phyloP scores from a whole-genome alignment of 139 green algal genomes.

The Chlamydomonas sp. region DNA sequence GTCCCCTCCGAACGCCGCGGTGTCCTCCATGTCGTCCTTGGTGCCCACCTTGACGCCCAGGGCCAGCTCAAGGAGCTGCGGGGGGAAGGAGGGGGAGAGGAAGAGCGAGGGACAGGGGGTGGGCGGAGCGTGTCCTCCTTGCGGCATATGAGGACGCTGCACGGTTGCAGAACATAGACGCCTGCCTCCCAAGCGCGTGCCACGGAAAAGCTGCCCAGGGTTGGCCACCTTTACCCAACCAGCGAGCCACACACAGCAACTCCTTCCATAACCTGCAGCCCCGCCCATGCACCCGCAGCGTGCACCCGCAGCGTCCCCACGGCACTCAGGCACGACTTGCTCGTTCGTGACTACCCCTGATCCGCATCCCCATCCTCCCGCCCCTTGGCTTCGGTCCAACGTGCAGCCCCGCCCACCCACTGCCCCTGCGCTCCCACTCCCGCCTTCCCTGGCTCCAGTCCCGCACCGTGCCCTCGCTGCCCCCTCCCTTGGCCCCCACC shows the following conservation, averaged over 20 bases:
- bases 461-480: not conserved
- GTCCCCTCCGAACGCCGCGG: not conserved
- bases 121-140: too few species aligned
- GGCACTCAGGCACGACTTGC: not conserved
- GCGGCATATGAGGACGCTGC: too few species aligned
- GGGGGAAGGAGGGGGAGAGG: not conserved
- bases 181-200: too few species aligned
- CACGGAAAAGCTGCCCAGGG: too few species aligned
- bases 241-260: not conserved
- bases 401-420: too few species aligned
- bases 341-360: too few species aligned
- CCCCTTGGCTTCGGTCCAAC: too few species aligned
- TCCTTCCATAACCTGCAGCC: slow-evolving; percentile 29
- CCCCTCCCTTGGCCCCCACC: not conserved
- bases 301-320: slow-evolving; percentile 16
- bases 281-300: slow-evolving; percentile 49
- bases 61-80: slow-evolving; percentile 66
- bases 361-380: too few species aligned
- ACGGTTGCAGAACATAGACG: too few species aligned
- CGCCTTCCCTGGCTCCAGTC: not conserved
- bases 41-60: slow-evolving; percentile 68
- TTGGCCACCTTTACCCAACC: not conserved
- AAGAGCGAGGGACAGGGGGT: not conserved
- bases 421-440: too few species aligned
- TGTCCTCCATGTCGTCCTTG: slow-evolving; percentile 24